Base-by-base conservation (phyloP, 1,284 basidiomycete species). In the Wallemia ichthyophaga region DNA sequence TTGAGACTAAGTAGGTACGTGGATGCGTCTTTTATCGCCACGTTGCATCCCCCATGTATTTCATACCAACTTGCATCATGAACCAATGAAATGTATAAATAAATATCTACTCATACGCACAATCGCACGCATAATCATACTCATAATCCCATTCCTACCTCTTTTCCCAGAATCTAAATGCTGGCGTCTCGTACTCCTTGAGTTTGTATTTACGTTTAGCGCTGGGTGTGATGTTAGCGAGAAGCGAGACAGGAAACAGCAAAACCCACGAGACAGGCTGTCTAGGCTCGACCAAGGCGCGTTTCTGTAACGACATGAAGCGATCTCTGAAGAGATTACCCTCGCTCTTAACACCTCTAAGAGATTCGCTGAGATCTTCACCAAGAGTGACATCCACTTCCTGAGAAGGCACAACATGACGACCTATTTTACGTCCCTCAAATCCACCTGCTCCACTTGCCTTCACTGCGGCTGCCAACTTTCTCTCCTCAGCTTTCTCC, bases 301-400 rank as follows among this genome's bases (percentile, higher is more conserved):
- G 75, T 59, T 83, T 79, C 64, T 89, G 84, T 69, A 86, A 69
- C 65, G 78, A 85, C 54, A 82, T 69, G 73, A 88, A 91, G 1
- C 88, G 78, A 68, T 94, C 89, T 55, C 80, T 77, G 76, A 92
- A 94, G 25, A 92, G 71, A 68, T 92, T 94, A 27, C 89, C 89
- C 71, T 94, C 88, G 21, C 85, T 85, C 77, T 88, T 88, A 64
- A 98, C 71, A 58, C 76, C 81, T 58, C 91, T 73, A 64, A 96
- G 70, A 65, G 75, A 86, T 69, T 96, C 92, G 61, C 78, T 82
- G 37, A 96, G 70, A 66, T 96, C 88, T 64, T 95, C 89, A 2
- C 85, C 85, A 0, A 92, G 76, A 69, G 95, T 91, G 17, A 95
- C 88, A 57, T 83, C 81, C 7, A 89, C 75, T 25, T 76, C 73